Conservation (phyloP, 192 early-diverging fungal species). For the Gigaspora rosea region DNA sequence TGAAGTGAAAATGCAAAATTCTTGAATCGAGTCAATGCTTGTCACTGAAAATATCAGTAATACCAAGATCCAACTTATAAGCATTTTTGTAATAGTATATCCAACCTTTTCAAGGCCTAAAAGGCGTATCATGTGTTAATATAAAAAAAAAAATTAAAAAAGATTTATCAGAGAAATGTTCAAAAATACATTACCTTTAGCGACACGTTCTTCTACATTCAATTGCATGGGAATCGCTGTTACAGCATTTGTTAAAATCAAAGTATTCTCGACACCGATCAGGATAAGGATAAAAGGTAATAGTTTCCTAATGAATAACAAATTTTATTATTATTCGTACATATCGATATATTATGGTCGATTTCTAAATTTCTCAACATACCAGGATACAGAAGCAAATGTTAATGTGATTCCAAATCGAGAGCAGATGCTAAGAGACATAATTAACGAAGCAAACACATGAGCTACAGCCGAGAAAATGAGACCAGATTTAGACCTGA, state of each 20-base stretch:
- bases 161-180: no score
- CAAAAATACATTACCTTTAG: constrained; percentile 42
- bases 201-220: constrained; percentile 72
- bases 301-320: not conserved
- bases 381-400: constrained; percentile 63
- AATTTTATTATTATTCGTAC: not conserved
- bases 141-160: no score
- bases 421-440: constrained; percentile 66
- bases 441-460: constrained; percentile 60
- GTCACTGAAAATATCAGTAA: no score
- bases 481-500: constrained; percentile 77
- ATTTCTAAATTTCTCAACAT: constrained; percentile 13
- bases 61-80: no score
- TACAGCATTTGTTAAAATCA: constrained; percentile 71
- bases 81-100: no score
- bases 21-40: no score
- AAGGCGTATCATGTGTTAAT: no score
- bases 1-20: no score
- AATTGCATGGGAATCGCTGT: constrained; percentile 69
- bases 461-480: constrained; percentile 67
- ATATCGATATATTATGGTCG: not conserved
- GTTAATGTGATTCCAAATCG: constrained; percentile 57
- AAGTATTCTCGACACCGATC: constrained; percentile 78
- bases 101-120: no score
- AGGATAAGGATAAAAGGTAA: constrained; percentile 66